These are phyloP conservation scores for Eucalyptus fibrosa DNA, from an alignment of 345 rosid species.

Conservation along the genomic window DNA sequence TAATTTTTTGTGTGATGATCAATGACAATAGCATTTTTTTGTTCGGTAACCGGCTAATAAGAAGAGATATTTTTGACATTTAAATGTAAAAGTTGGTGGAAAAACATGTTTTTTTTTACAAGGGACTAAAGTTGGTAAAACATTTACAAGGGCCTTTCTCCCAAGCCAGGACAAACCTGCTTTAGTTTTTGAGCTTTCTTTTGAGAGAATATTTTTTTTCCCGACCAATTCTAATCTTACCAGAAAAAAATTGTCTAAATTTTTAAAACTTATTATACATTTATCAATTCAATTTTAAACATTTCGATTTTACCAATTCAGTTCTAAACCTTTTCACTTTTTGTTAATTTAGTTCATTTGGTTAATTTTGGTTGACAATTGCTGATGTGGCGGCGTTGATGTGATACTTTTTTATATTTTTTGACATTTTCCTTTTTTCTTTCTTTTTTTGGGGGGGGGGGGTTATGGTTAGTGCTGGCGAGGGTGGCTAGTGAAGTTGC, in stretches of 20 bases:
- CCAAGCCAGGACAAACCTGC: not conserved
- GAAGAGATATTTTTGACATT: not conserved
- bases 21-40: not conserved
- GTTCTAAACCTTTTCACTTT: rapidly evolving
- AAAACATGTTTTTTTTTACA: too few species aligned
- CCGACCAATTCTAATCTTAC: too few species aligned
- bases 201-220: too few species aligned
- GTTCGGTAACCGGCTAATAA: not conserved
- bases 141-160: not conserved
- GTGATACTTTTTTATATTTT: too few species aligned
- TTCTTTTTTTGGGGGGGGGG: too few species aligned
- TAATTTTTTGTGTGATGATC: not conserved
- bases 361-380: rapidly evolving
- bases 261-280: rapidly evolving
- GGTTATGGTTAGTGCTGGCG: too few species aligned
- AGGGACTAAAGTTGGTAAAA: not conserved
- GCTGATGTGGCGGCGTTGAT: rapidly evolving
- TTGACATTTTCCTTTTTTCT: rapidly evolving
- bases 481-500: too few species aligned
- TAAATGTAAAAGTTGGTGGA: not conserved
- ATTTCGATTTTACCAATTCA: rapidly evolving
- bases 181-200: not conserved
- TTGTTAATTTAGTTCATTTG: too few species aligned
- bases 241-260: rapidly evolving
- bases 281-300: too few species aligned